These are phyloP conservation scores for Eucalyptus microcorys DNA, from an alignment of 345 rosid species.

Conservation along the genomic window DNA sequence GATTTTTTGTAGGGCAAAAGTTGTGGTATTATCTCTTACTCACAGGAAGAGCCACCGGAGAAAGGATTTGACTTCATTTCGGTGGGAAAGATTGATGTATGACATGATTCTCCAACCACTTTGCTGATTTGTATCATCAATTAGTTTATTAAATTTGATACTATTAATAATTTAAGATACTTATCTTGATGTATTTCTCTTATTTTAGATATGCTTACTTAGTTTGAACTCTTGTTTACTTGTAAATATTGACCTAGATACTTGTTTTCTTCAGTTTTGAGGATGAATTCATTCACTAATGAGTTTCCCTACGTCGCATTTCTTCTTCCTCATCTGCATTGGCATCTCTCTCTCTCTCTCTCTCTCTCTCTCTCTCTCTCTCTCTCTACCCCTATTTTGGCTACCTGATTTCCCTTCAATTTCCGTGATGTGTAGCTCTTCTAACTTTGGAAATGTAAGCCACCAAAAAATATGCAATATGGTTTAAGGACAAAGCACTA, in stretches of 20 bases:
- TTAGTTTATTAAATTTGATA: too few relatives aligned
- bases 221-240: background rate
- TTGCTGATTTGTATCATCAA: too few relatives aligned
- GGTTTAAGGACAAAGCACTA: background rate
- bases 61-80: background rate
- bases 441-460: too few relatives aligned
- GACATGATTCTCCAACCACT: background rate
- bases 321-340: background rate
- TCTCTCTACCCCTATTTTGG: too few relatives aligned
- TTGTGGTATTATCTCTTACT: background rate
- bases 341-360: background rate
- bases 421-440: too few relatives aligned
- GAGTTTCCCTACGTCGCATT: background rate
- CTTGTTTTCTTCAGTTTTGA: too few relatives aligned
- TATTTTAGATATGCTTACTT: background rate
- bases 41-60: background rate
- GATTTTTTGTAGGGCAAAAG: background rate
- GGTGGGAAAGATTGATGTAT: background rate
- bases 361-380: too few relatives aligned
- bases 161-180: too few relatives aligned
- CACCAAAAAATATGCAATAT: background rate
- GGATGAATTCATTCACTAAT: background rate
- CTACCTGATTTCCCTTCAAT: background rate
- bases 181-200: background rate
- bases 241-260: background rate